Base-by-base conservation (phyloP, 176 grass and related monocot species). In the Carex littledalei region DNA sequence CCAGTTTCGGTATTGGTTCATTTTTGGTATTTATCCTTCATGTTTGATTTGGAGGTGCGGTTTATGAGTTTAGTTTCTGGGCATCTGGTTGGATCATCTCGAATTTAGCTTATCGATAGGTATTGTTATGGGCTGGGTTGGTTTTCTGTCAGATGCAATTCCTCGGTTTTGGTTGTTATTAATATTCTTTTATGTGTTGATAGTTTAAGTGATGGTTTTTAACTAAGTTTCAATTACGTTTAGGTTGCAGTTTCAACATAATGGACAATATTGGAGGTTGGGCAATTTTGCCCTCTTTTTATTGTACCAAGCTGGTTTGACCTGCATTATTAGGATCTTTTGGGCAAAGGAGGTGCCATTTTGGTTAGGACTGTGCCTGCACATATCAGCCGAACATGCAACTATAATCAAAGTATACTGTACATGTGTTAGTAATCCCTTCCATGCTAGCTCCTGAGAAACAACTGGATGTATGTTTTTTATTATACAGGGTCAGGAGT, bases 401-500 rank as follows among this genome's bases (percentile, higher is more conserved):
- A 18, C 78, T 84, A 4, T 68, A 79, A 84, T 67, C 59, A 79
- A 61, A 68, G 53, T 68, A 63, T 61, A 69, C 6, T 63, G 35
- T 82, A 43, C 53, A 75, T 82, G 12, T 58, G 43, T 64, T 67
- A 35, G 2, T 79, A 67, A 20, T 80, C 31, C 85, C 63, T 87
- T 81, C 14, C 31, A 69, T 47, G 43, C n/a, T 82, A 57, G n/a
- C 43, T 20, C 24, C 69, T 72, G 37, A 81, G 63, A 62, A 34
- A 14, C 18, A 34, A 77, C 24, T 77, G 14, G 12, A 7, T 5
- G 14, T 58, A n/a, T 18, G 16, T 47, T 74, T 86, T 78, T 58
- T 1, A 35, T 74, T 86, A 10, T 17, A 71, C 84, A 99, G 96
- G 83, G 54, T 84, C 90, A 53, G 96, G 96, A 18, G 80, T 99